phyloP scores from a whole-genome alignment of 1,284 basidiomycete species.

The Trichosporon sp. region DNA sequence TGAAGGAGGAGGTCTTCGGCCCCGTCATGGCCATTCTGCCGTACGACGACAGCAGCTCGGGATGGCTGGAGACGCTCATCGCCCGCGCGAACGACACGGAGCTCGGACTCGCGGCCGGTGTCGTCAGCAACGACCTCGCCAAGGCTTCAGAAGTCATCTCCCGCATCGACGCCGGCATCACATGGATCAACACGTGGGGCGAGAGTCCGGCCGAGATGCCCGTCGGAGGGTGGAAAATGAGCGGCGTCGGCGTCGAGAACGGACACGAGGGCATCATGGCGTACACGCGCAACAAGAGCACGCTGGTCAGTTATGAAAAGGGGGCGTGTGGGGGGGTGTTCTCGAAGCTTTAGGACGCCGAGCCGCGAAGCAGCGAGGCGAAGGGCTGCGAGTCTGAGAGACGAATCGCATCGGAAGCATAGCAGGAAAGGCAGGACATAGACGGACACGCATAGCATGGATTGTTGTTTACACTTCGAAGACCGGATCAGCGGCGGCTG shows the following conservation, averaged over 20 bases:
- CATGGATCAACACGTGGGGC: constrained; percentile 35
- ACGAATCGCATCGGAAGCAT: background rate
- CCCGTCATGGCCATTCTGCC: constrained; percentile 57
- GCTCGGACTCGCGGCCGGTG: constrained; percentile 84
- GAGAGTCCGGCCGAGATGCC: constrained; percentile 35
- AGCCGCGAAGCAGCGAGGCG: background rate
- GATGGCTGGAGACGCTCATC: constrained; percentile 57
- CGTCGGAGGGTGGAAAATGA: constrained; percentile 35
- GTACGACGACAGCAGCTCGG: constrained; percentile 49
- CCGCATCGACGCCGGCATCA: constrained; percentile 82
- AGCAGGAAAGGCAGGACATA: background rate
- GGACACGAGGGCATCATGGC: constrained; percentile 33
- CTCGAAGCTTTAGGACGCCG: constrained; percentile 25
- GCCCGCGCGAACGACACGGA: constrained; percentile 76
- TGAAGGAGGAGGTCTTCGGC: constrained; percentile 58
- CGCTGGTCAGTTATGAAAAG: constrained; percentile 25
- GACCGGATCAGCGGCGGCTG: background rate
- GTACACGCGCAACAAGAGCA: constrained; percentile 32
- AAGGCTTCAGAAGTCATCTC: constrained; percentile 82
- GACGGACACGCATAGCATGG: background rate
- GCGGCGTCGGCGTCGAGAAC: constrained; percentile 32
- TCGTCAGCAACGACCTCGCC: constrained; percentile 80
- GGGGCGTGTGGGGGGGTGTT: constrained; percentile 31
- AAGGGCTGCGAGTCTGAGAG: no score
- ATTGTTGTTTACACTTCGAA: background rate